Conservation (phyloP, 2,329 filamentous ascomycete species). For the Colletotrichum sp. region DNA sequence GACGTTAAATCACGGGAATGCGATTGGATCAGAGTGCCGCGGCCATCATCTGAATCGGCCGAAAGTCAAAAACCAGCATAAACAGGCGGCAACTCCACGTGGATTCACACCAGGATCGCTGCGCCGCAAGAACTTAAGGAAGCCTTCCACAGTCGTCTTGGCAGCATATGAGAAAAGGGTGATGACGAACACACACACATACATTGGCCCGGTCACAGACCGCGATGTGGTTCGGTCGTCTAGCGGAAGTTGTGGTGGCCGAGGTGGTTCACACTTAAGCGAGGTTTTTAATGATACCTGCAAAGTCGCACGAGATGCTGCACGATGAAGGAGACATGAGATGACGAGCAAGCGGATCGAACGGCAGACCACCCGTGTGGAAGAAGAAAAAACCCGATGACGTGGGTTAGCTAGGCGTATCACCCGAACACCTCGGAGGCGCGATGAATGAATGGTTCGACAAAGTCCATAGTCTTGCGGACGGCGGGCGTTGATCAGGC, state of each 20-base stretch:
- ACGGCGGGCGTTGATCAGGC: not conserved
- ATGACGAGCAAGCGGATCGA: not conserved
- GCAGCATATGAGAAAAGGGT: not conserved
- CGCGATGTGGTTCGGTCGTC: not conserved
- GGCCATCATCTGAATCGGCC: not conserved
- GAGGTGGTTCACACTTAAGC: not conserved
- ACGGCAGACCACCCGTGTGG: not conserved
- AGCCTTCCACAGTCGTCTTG: not conserved
- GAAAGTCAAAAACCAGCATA: not conserved
- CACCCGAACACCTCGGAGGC: not conserved
- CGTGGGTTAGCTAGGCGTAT: not conserved
- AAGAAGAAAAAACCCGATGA: not conserved
- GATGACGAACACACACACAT: not conserved
- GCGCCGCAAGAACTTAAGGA: not conserved
- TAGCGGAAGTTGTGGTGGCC: not conserved
- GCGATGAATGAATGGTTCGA: not conserved
- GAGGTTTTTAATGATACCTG: not conserved
- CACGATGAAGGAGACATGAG: not conserved
- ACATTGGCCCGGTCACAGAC: not conserved
- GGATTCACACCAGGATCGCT: not conserved
- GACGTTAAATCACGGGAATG: not conserved
- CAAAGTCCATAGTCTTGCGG: not conserved
- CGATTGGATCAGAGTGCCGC: not conserved
- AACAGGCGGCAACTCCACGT: not conserved
- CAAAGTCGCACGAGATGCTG: not conserved